A percentile compares a stretch with the other conserved stretches of the same genome.
Evolutionary conservation across 179 eudicot genomes (phyloP).

Genomic region (Beta lomatogona): DNA sequence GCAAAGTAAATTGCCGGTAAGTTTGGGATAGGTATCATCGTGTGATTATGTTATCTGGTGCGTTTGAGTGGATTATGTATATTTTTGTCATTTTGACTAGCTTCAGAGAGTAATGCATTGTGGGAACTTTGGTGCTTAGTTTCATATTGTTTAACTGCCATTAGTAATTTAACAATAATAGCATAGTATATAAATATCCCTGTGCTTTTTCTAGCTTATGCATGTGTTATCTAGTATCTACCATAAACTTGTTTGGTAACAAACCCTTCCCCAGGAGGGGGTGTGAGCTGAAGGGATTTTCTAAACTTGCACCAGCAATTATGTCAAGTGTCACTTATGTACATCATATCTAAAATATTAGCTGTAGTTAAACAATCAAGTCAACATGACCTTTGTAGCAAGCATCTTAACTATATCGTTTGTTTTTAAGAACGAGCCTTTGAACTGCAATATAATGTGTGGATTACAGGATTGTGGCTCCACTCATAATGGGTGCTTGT

Average conservation of each 20-base stretch:
- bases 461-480: constrained; percentile 29
- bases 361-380: constrained; percentile 4
- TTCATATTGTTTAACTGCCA: background rate
- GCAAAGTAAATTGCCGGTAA: constrained; percentile 13
- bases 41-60: background rate
- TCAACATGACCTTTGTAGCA: background rate
- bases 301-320: no score
- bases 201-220: no score
- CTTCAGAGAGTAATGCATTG: background rate
- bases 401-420: background rate
- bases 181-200: background rate
- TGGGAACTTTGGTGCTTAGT: background rate
- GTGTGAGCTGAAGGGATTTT: no score
- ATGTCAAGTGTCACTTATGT: background rate
- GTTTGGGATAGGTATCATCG: background rate
- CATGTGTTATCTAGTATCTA: background rate
- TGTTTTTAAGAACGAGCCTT: background rate
- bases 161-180: background rate
- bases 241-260: no score
- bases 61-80: no score
- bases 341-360: background rate
- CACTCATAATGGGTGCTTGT: background rate
- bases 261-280: no score
- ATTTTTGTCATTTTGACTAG: background rate
- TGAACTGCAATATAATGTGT: background rate